These are phyloP conservation scores for Lentinula raphanica DNA, from an alignment of 768 basidiomycete species.

Conservation along the genomic window DNA sequence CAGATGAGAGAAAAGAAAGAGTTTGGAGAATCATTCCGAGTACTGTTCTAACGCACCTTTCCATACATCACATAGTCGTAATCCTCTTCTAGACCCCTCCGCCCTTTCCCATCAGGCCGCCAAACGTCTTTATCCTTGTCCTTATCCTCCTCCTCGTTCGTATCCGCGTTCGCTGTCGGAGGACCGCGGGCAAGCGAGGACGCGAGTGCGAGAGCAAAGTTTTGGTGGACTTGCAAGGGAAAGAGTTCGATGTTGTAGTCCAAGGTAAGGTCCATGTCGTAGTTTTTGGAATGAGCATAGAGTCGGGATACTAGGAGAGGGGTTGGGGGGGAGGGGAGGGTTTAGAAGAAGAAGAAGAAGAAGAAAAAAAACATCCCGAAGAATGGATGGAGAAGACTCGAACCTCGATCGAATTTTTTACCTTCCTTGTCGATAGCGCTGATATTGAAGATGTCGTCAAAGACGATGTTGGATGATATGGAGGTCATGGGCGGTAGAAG, in stretches of 20 bases:
- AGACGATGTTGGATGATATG: slow-evolving; percentile 70
- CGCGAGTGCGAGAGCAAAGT: slow-evolving; percentile 82
- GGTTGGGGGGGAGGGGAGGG: no score
- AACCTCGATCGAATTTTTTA: slow-evolving; percentile 97
- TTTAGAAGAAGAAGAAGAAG: no score
- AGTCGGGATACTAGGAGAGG: slow-evolving; percentile 75
- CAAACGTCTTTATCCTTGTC: slow-evolving; percentile 78
- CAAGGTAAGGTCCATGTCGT: slow-evolving; percentile 87
- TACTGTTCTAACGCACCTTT: slow-evolving; percentile 52
- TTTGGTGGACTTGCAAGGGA: slow-evolving; percentile 61
- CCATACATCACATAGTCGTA: slow-evolving; percentile 99
- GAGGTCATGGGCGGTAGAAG: no score
- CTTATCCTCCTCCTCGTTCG: slow-evolving; percentile 50
- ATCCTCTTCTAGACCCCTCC: slow-evolving; percentile 82
- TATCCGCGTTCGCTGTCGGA: slow-evolving; percentile 42
- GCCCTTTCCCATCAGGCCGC: slow-evolving; percentile 81
- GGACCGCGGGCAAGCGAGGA: slow-evolving; percentile 67
- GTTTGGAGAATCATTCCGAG: background rate
- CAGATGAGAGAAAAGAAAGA: background rate
- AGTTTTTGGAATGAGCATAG: slow-evolving; percentile 84
- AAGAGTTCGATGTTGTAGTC: slow-evolving; percentile 95
- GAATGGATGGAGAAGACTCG: no score
- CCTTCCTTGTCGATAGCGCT: slow-evolving; percentile 84
- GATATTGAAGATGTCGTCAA: slow-evolving; percentile 91
- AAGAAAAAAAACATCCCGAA: no score